phyloP scores from a whole-genome alignment of 2,329 filamentous ascomycete species.

The Aureobasidium sp. region DNA sequence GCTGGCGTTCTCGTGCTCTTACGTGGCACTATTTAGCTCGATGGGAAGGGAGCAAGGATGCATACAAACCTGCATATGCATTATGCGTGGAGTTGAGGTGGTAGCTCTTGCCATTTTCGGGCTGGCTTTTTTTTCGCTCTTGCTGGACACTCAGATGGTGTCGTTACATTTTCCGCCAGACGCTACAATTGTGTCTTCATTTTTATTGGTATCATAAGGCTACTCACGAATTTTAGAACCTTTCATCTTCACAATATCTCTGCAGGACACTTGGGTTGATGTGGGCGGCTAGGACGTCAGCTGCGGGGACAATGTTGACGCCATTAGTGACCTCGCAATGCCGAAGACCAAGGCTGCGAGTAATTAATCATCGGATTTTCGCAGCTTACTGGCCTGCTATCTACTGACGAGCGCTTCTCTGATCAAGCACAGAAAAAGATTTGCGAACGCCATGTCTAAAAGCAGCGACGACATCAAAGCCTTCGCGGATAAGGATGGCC shows the following conservation, averaged over 20 bases:
- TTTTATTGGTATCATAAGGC: neutral
- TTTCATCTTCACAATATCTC: neutral
- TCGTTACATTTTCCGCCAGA: neutral
- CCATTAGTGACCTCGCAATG: neutral
- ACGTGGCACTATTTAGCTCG: neutral
- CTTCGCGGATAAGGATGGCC: constrained; percentile 38
- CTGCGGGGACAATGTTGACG: neutral
- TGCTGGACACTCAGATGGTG: neutral
- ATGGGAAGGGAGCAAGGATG: neutral
- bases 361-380: neutral
- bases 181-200: neutral
- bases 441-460: neutral
- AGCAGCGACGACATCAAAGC: neutral
- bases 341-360: neutral
- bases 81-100: constrained; percentile 3
- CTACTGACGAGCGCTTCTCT: neutral
- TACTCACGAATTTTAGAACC: neutral
- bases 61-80: constrained; percentile 3
- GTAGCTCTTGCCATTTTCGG: constrained; percentile 2
- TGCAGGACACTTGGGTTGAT: neutral
- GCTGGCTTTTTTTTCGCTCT: neutral
- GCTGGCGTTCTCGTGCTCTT: neutral
- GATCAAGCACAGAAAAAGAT: neutral
- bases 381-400: neutral
- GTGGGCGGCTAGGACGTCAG: neutral